A percentile compares a stretch with the other conserved stretches of the same genome.
Evolutionary conservation across 768 basidiomycete genomes (phyloP).

Genomic region (Pleurotus citrinopileatus): DNA sequence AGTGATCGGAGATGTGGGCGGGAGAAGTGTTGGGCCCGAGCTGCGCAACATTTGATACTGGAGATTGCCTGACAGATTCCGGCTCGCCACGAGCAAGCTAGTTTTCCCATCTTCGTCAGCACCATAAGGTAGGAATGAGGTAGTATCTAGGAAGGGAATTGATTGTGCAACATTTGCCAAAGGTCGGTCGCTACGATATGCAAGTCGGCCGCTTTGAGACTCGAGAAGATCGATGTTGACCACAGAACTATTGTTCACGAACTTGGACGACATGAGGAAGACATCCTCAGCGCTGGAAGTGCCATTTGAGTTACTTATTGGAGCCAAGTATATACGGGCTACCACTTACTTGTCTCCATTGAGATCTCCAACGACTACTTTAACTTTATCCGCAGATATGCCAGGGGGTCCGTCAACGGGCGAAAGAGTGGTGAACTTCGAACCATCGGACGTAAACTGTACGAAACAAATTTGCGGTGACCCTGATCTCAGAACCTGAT

Average conservation of each 20-base stretch:
- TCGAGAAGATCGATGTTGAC: not conserved
- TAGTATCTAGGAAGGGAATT: not conserved
- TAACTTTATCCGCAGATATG: not conserved
- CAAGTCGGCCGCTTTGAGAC: not conserved
- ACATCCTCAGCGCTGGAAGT: not conserved
- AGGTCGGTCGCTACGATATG: not conserved
- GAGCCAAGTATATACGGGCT: not conserved
- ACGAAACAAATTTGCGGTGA: slow-evolving; percentile 2
- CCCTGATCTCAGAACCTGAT: slow-evolving; percentile 1
- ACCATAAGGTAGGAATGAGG: not conserved
- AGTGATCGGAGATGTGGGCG: not conserved
- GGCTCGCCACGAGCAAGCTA: slow-evolving; percentile 1
- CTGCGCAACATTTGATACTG: slow-evolving; percentile 1
- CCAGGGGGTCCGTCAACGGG: not conserved
- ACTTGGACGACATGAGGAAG: slow-evolving; percentile 4
- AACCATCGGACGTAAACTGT: not conserved
- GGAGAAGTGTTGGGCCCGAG: slow-evolving; percentile 1
- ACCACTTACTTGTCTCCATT: slow-evolving; percentile 1
- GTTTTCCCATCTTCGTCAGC: slow-evolving; percentile 2
- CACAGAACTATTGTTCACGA: not conserved
- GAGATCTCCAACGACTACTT: slow-evolving; percentile 2
- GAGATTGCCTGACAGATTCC: not conserved
- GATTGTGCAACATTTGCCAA: not conserved
- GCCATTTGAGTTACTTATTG: not conserved
- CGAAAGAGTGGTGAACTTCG: not conserved